Conservation (phyloP, 2,329 filamentous ascomycete species). For the Aureobasidium zeae region DNA sequence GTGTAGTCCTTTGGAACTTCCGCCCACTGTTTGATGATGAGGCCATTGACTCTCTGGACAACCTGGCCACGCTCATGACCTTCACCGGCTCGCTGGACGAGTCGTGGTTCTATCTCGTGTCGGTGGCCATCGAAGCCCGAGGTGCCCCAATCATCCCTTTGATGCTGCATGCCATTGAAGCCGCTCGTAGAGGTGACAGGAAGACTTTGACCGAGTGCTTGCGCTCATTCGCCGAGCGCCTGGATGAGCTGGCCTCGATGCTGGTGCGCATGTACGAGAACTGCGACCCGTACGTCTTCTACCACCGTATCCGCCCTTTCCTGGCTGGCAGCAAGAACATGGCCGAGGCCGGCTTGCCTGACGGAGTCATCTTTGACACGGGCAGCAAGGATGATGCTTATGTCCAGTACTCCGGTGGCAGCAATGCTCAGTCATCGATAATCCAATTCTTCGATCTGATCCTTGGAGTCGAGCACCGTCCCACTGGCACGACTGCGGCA, state of each 20-base stretch:
- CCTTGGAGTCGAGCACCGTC: slow-evolving; percentile 79
- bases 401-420: slow-evolving; percentile 83
- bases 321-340: slow-evolving; percentile 96
- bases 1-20: slow-evolving; percentile 92
- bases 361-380: slow-evolving; percentile 78
- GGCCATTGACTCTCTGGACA: slow-evolving; percentile 71
- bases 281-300: slow-evolving; percentile 91
- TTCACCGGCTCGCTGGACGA: slow-evolving; percentile 93
- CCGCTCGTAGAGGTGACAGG: slow-evolving; percentile 61
- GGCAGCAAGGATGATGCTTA: slow-evolving; percentile 51
- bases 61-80: slow-evolving; percentile 77
- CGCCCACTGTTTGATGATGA: slow-evolving; percentile 82
- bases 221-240: slow-evolving; percentile 71
- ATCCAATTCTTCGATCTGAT: slow-evolving; percentile 97
- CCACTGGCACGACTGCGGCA: slow-evolving; percentile 59
- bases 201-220: slow-evolving; percentile 66
- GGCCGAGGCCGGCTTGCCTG: slow-evolving; percentile 81
- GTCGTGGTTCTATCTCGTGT: slow-evolving; percentile 97
- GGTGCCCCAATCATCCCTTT: slow-evolving; percentile 78
- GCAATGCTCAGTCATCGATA: slow-evolving; percentile 91
- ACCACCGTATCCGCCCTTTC: slow-evolving; percentile 91
- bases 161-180: slow-evolving; percentile 79
- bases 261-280: slow-evolving; percentile 88
- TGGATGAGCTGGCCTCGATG: slow-evolving; percentile 73
- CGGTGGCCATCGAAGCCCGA: slow-evolving; percentile 87